Evolutionary conservation across 2,329 filamentous ascomycete genomes (phyloP).

Genomic region (Malbranchea cinnamomea): DNA sequence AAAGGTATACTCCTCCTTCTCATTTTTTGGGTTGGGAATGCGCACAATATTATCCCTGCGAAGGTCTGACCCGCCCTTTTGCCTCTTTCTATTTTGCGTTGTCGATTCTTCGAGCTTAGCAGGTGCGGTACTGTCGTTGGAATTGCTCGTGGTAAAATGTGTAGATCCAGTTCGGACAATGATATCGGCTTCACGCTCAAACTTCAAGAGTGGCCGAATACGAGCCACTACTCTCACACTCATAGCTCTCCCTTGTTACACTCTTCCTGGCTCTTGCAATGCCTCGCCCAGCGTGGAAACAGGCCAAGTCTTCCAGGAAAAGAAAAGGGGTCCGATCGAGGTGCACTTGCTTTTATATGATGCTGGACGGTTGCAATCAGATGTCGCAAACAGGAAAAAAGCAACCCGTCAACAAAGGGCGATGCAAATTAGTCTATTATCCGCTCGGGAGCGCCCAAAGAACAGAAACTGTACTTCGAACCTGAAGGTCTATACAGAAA

Average conservation of each 20-base stretch:
- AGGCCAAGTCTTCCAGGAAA: background rate
- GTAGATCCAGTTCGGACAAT: conserved; percentile 56
- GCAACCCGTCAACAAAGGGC: too few relatives aligned
- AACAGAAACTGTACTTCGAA: too few relatives aligned
- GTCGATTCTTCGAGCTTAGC: background rate
- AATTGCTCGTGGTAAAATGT: background rate
- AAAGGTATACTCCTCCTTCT: conserved; percentile 80
- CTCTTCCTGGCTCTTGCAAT: background rate
- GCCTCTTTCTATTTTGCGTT: conserved; percentile 11
- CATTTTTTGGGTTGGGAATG: conserved; percentile 90
- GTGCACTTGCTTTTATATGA: too few relatives aligned
- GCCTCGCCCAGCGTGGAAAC: background rate
- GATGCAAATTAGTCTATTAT: too few relatives aligned
- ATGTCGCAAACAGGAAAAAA: too few relatives aligned
- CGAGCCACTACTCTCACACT: conserved; percentile 74
- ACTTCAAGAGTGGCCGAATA: conserved; percentile 73
- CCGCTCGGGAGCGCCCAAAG: too few relatives aligned
- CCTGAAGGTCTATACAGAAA: too few relatives aligned
- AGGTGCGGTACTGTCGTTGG: background rate
- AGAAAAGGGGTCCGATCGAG: too few relatives aligned
- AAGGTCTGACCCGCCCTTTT: conserved; percentile 16
- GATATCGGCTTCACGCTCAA: conserved; percentile 73
- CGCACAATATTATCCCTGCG: conserved; percentile 54
- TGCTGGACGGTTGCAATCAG: too few relatives aligned
- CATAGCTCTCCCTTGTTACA: conserved; percentile 14